phyloP scores from a whole-genome alignment of 1,284 basidiomycete species.

The Thelephora terrestris region DNA sequence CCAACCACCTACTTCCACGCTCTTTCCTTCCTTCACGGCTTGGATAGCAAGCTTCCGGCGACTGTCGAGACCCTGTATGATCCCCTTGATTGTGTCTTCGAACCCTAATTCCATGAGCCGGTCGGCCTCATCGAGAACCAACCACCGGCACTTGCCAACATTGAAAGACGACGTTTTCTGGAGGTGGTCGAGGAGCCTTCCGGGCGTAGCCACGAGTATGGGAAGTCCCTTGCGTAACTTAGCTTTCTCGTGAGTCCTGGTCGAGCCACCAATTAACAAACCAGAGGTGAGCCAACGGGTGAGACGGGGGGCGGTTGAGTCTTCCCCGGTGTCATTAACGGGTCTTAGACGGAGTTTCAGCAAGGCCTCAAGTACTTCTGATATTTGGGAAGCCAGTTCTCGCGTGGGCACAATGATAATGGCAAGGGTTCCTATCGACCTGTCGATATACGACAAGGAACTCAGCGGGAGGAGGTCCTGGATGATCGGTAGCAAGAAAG shows the following conservation, averaged over 20 bases:
- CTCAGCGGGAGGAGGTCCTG: slow-evolving; percentile 90
- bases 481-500: slow-evolving; percentile 92
- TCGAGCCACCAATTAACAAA: slow-evolving; percentile 74
- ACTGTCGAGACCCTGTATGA: slow-evolving; percentile 79
- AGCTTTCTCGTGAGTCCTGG: slow-evolving; percentile 66
- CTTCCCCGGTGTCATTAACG: slow-evolving; percentile 41
- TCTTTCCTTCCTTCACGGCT: slow-evolving; percentile 62
- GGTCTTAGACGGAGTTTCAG: slow-evolving; percentile 69
- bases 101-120: slow-evolving; percentile 68
- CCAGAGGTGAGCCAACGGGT: slow-evolving; percentile 94
- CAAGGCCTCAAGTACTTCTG: slow-evolving; percentile 55
- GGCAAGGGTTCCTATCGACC: slow-evolving; percentile 82
- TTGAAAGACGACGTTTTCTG: slow-evolving; percentile 85
- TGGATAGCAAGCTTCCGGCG: slow-evolving; percentile 63
- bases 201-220: slow-evolving; percentile 63
- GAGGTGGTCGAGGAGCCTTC: slow-evolving; percentile 65
- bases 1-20: slow-evolving; percentile 72
- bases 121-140: slow-evolving; percentile 97
- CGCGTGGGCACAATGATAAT: slow-evolving; percentile 93
- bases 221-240: slow-evolving; percentile 64
- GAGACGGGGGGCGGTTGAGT: slow-evolving; percentile 40
- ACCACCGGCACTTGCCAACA: slow-evolving; percentile 89
- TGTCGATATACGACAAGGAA: slow-evolving; percentile 80
- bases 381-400: slow-evolving; percentile 92
- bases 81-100: slow-evolving; percentile 63